Conservation (phyloP, 106 monocot genomes). For the Allium sativum region DNA sequence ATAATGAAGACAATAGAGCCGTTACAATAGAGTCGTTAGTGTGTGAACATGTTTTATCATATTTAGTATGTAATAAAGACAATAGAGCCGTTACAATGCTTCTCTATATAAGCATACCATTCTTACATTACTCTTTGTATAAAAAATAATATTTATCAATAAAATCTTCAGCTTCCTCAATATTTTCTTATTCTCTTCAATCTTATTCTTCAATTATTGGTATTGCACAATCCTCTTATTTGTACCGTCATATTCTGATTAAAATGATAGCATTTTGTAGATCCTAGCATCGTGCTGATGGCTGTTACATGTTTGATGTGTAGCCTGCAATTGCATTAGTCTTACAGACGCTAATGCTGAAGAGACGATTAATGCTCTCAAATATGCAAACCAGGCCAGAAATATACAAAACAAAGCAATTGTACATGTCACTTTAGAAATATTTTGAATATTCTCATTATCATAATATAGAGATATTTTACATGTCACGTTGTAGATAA, state of each 20-base stretch:
- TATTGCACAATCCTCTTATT: constrained; percentile 5
- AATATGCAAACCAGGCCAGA: constrained; percentile 95
- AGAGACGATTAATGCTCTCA: constrained; percentile 95
- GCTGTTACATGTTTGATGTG: not conserved
- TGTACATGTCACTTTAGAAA: not conserved
- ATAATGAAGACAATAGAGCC: too few relatives aligned
- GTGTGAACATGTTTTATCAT: too few relatives aligned
- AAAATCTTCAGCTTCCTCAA: too few relatives aligned
- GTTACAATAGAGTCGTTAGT: too few relatives aligned
- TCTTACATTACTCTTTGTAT: too few relatives aligned
- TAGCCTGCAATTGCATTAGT: constrained; percentile 95
- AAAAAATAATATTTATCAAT: too few relatives aligned
- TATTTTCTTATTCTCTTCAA: too few relatives aligned
- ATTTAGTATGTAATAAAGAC: too few relatives aligned
- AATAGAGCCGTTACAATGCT: too few relatives aligned
- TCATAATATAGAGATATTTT: not conserved
- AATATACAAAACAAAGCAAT: constrained; percentile 98
- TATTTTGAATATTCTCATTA: not conserved
- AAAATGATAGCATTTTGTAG: not conserved
- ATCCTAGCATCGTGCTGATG: not conserved
- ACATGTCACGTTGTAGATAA: constrained; percentile 37
- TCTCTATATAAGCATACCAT: too few relatives aligned
- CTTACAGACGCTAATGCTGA: constrained; percentile 92
- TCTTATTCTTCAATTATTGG: too few relatives aligned
- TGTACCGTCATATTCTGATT: not conserved